These are phyloP conservation scores for Calophaca sinica DNA, from an alignment of 306 rosid species.

Conservation along the genomic window DNA sequence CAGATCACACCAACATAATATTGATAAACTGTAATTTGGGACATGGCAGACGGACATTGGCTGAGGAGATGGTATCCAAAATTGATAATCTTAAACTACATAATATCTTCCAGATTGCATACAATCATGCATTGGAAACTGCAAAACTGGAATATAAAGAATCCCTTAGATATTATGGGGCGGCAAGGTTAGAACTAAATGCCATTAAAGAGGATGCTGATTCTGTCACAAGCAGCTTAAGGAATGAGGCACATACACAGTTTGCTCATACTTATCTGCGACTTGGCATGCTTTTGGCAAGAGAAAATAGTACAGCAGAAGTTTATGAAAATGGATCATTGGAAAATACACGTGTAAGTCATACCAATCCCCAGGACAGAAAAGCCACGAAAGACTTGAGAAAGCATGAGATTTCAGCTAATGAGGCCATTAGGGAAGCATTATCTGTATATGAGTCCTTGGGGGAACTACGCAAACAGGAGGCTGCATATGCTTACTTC, in stretches of 20 bases:
- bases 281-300: constrained; percentile 95
- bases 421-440: constrained; percentile 94
- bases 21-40: constrained; percentile 92
- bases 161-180: constrained; percentile 87
- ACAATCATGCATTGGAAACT: constrained; percentile 73
- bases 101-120: constrained; percentile 65
- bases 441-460: constrained; percentile 79
- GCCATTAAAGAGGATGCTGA: constrained; percentile 55
- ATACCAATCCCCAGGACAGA: constrained; percentile 51
- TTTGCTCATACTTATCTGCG: constrained; percentile 90
- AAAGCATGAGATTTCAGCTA: constrained; percentile 91
- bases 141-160: constrained; percentile 84
- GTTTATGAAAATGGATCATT: constrained; percentile 67
- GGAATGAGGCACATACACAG: constrained; percentile 85
- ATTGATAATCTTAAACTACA: constrained; percentile 66
- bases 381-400: constrained; percentile 59
- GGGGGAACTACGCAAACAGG: constrained; percentile 92
- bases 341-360: constrained; percentile 53
- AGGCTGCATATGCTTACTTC: constrained; percentile 90
- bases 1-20: constrained; percentile 88
- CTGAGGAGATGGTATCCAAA: constrained; percentile 83
- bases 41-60: constrained; percentile 93
- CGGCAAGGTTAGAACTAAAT: constrained; percentile 80
- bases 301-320: constrained; percentile 77
- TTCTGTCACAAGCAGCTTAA: constrained; percentile 59